These are phyloP conservation scores for Trichophyton verrucosum DNA, from an alignment of 2,329 filamentous ascomycete species.

Conservation along the genomic window DNA sequence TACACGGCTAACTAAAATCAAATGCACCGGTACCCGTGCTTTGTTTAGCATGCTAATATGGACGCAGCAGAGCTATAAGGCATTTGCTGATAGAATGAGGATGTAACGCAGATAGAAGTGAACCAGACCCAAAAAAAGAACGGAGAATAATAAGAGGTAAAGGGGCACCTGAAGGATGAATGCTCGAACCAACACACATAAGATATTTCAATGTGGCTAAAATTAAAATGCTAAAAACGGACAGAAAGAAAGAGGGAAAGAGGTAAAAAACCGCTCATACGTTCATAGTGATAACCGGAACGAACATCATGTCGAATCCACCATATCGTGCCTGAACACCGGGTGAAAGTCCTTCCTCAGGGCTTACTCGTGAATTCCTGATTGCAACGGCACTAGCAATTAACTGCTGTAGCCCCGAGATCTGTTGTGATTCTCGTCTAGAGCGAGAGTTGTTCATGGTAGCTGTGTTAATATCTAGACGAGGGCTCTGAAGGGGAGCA, in stretches of 20 bases:
- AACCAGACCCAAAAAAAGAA: neutral
- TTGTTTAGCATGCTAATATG: neutral
- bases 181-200: neutral
- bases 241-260: neutral
- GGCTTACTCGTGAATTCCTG: neutral
- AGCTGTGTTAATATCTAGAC: neutral
- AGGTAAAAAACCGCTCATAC: neutral
- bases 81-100: slow-evolving; percentile 13
- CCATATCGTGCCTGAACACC: neutral
- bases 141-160: neutral
- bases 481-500: neutral
- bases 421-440: slow-evolving; percentile 10
- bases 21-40: neutral
- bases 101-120: slow-evolving; percentile 1
- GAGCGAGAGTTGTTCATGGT: neutral
- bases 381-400: slow-evolving; percentile 11
- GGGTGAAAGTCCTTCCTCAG: neutral
- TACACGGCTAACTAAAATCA: neutral
- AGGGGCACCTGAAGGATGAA: neutral
- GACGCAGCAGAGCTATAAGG: neutral
- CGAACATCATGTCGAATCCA: slow-evolving; percentile 2
- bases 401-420: slow-evolving; percentile 12
- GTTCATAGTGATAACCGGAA: slow-evolving; percentile 6
- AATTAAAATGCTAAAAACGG: neutral
- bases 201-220: neutral